Evolutionary conservation across 2,329 filamentous ascomycete genomes (phyloP), one percentile per base, ranked within the genome.

Genomic region (Coleophoma crateriformis): DNA sequence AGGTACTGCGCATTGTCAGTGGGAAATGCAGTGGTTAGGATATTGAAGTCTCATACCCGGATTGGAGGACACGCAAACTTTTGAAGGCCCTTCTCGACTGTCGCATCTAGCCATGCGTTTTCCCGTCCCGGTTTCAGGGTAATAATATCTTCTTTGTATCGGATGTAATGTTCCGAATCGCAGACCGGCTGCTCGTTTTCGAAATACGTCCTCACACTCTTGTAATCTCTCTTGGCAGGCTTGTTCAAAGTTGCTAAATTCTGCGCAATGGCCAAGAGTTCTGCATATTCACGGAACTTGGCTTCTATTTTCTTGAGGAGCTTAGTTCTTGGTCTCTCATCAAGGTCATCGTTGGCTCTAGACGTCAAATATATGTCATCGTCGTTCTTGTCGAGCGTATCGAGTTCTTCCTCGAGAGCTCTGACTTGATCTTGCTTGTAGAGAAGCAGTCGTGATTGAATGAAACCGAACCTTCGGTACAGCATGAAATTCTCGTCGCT

Each of bases 401-500:
- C 55, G 3, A 61, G 41, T 14, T 57, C 53, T 15, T 41, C 35
- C 49, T 61, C 59, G 7, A 61, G 43, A 13, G 41, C 32, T 11
- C 56, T 40, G 14, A 61, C 38, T 27, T 60, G 46, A 15, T 59
- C 56, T 39, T 61, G 59, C 41, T 54, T 58, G 13, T 50, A 40
- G 1, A 61, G 46, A 1, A 71, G 56, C 0, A 73, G 45, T 1
- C 71, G 61, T 0, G 68, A 57, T 42, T 71, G 68, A 0, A 73
- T 54, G 39, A 64, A 69, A 2, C 69, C 69, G 42, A 72, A 74
- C 1, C 69, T 59, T 5, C 70, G 62, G 51, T 68, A 73, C 2
- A 73, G 49, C 57, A 67, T 67, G 48, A 72, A 73, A 22, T 64
- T 61, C 7, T 71, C 66, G 50, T 71, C 66, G 50, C 69, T 72